A percentile compares a stretch with the other conserved stretches of the same genome.
phyloP scores from a whole-genome alignment of 1,284 basidiomycete genomes.

The Paramarasmius palmivorus region DNA sequence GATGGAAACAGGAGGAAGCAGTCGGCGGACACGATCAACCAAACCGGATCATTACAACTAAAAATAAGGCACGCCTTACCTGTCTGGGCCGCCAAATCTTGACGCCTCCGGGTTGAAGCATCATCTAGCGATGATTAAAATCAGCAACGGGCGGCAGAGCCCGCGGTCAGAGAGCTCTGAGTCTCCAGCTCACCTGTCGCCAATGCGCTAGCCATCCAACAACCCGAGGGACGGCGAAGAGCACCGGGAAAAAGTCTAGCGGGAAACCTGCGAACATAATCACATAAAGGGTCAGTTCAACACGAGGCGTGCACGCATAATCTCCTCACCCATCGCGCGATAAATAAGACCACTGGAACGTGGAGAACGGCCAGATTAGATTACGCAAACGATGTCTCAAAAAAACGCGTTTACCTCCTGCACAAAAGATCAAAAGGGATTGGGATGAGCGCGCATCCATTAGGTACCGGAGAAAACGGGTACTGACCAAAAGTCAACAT shows the following conservation, averaged over 20 bases:
- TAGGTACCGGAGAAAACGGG: constrained; percentile 11
- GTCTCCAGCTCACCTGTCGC: constrained; percentile 56
- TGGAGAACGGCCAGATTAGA: constrained; percentile 1
- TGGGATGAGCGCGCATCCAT: neutral
- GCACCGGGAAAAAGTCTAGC: constrained; percentile 86
- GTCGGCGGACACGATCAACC: neutral
- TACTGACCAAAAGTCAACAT: constrained; percentile 81
- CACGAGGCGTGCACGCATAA: constrained; percentile 6
- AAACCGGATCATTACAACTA: neutral
- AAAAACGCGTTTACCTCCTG: constrained; percentile 45
- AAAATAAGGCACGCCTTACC: constrained; percentile 35
- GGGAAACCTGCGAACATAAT: constrained; percentile 65
- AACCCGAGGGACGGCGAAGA: constrained; percentile 87
- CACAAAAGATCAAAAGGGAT: constrained; percentile 22
- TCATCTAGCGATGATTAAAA: constrained; percentile 56
- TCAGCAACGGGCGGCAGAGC: neutral
- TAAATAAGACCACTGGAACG: constrained; percentile 75
- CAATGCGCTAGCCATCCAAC: constrained; percentile 90
- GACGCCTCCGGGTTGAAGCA: constrained; percentile 82
- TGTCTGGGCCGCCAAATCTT: constrained; percentile 91
- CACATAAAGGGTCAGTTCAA: constrained; percentile 10
- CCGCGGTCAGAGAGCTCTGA: neutral
- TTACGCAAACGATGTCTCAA: neutral
- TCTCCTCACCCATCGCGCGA: constrained; percentile 75
- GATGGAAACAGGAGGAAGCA: neutral